Evolutionary conservation across 2,329 filamentous ascomycete genomes (phyloP).

Genomic region (Coniochaeta hoffmannii): DNA sequence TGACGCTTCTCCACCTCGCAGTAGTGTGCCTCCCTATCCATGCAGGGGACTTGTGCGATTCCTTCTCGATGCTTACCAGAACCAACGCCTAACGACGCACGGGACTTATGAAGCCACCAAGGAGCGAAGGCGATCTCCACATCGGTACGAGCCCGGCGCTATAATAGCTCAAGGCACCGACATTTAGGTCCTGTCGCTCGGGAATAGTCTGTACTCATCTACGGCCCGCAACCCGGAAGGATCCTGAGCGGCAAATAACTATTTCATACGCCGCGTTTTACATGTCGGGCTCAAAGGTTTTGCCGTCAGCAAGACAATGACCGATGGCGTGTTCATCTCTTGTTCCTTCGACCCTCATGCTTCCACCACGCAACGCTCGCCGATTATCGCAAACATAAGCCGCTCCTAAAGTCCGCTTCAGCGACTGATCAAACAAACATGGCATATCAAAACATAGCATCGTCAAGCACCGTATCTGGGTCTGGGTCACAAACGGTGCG

Average conservation of each 20-base stretch:
- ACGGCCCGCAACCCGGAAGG: not conserved
- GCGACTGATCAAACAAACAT: not conserved
- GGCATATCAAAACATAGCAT: not conserved
- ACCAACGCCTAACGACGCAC: not conserved
- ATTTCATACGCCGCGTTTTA: not conserved
- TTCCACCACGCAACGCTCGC: not conserved
- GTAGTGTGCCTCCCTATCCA: not conserved
- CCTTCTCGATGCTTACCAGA: not conserved
- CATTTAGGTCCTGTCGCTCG: not conserved
- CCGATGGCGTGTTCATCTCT: not conserved
- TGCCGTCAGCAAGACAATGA: not conserved
- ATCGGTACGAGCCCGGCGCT: not conserved
- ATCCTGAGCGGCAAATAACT: not conserved
- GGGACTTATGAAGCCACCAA: conserved; percentile 2
- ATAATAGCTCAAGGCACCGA: not conserved
- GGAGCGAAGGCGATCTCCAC: not conserved
- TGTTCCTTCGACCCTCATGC: not conserved
- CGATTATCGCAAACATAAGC: not conserved
- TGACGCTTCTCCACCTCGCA: not conserved
- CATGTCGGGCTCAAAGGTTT: not conserved
- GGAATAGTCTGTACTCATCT: not conserved
- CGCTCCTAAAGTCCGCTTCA: not conserved
- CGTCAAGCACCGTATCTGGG: not conserved
- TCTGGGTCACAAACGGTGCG: conserved; percentile 9
- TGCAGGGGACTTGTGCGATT: conserved; percentile 1